Evolutionary conservation across 2,329 filamentous ascomycete species (phyloP), one percentile per base, ranked within the genome.

Genomic region (Xylariaceae sp.): DNA sequence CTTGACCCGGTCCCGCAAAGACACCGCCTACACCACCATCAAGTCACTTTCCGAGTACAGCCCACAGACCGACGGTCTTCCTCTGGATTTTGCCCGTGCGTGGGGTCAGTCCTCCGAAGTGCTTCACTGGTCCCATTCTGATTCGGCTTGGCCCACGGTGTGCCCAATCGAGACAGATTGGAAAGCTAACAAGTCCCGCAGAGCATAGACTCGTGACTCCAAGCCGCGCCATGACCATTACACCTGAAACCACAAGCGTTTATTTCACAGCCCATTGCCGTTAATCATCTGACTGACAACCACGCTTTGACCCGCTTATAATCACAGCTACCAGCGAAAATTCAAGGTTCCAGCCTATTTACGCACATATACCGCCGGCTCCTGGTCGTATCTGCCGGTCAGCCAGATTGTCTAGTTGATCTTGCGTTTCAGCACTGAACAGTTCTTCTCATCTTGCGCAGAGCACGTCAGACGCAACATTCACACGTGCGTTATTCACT

Each of bases 241-340:
- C 21, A 18, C 34, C 22, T 39, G 16, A 53, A 49, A 42, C 21
- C 36, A 47, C 50, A 48, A 26, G 46, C 44, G 48, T 39, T 22
- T 39, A 46, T 42, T 47, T 30, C 5, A 29, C 6, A 4, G 21
- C 45, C 29, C 41, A 42, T 54, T 49, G 44, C 47, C 51, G 49
- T 15, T 37, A 10, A 54, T 37, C 48, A 54, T 56, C 32, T 50
- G 32, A 43, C 45, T 37, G 34, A 45, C 26, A 44, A 39, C 45
- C 34, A 34, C 49, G 51, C 48, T 45, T 52, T 55, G 46, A 47
- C 46, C 51, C 53, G 40, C 19, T 42, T 39, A 46, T 47, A 49
- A 36, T 29, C 49, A 49, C 47, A 29, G 34, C 40, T 41, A 2
- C 29, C 43, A 41, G 9, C 22, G 29, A 21, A 36, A 42, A 9